Evolutionary conservation across 2,329 filamentous ascomycete genomes (phyloP), one percentile per base, ranked within the genome.

Genomic region (Verticillium albo-atrum): DNA sequence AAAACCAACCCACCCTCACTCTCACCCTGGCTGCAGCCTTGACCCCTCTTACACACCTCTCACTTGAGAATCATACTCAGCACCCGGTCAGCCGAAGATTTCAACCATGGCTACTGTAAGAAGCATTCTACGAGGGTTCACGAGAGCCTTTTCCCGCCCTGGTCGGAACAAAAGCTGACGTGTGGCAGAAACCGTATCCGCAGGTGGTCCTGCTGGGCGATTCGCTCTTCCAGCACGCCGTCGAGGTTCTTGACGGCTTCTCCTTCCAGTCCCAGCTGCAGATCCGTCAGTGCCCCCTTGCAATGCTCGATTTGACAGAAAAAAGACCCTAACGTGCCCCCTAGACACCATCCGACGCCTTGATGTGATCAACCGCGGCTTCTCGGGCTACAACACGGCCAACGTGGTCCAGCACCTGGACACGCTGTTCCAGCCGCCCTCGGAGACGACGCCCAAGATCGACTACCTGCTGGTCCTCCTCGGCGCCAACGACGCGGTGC

Each of bases 151-250:
- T 10, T 14, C 4, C 6, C 14, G 9, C 14, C 7, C 30, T 14
- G 30, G 10, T 3, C 30, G 30, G 14, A 14, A 32, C 17, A 15
- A 37, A 15, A 23, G n/a, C 42, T 47, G 42, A 27, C 51, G 14
- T 12, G 25, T n/a, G 4, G 12, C 32, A 63, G 62, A 63, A 60
- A 54, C 60, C 60, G 3, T 89, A 89, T 68, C 86, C 89, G 55
- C 90, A 93, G 69, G 80, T 93, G 66, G 79, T 98, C 63, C 85
- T 98, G 26, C 90, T 98, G 63, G 94, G 94, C 58, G 95, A 98
- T 76, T 96, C 91, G 32, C 88, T 98, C 62, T 88, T 94, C 55
- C 87, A 98, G 69, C 79, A 82, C 50, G 83, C 86, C 2, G 83
- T 83, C 63, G 79, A 82, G 35, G 78, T 87, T 55, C 74, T 82